These are phyloP conservation scores for Cryphonectria japonica DNA, from an alignment of 2,329 filamentous ascomycete species.

Conservation along the genomic window DNA sequence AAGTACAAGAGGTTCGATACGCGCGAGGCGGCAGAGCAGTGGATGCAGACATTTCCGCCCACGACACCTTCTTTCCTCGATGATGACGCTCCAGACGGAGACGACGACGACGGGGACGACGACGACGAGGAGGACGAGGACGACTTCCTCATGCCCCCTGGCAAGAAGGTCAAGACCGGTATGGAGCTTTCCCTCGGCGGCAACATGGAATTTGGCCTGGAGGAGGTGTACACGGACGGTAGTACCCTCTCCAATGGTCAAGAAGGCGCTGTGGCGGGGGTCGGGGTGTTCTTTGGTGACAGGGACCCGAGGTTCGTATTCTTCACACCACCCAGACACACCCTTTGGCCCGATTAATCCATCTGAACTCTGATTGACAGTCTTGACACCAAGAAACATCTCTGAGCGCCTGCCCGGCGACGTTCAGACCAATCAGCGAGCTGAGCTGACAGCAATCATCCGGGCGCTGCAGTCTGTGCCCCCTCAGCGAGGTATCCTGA, in stretches of 20 bases:
- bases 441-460: conserved; percentile 87
- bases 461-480: conserved; percentile 80
- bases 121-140: conserved; percentile 35
- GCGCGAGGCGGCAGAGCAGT: conserved; percentile 75
- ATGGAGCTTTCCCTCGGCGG: conserved; percentile 16
- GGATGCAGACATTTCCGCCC: conserved; percentile 61
- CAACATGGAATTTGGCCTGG: conserved; percentile 37
- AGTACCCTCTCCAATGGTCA: conserved; percentile 63
- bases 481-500: conserved; percentile 68
- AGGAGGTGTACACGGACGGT: conserved; percentile 65
- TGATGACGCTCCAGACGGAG: conserved; percentile 30
- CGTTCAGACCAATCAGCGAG: conserved; percentile 90
- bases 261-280: conserved; percentile 57
- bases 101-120: conserved; percentile 34
- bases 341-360: background rate
- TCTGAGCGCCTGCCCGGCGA: conserved; percentile 76
- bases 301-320: conserved; percentile 55
- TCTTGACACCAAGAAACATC: conserved; percentile 60
- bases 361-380: conserved; percentile 29
- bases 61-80: conserved; percentile 36
- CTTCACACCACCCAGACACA: background rate
- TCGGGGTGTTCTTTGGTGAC: conserved; percentile 67
- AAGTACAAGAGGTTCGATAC: conserved; percentile 73
- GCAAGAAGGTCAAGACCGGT: conserved; percentile 39
- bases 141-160: conserved; percentile 38